Percentiles rank a stretch among this genome's conserved stretches.
Evolutionary conservation across 179 eudicot species (phyloP).

Genomic region (Beta macrorhiza): DNA sequence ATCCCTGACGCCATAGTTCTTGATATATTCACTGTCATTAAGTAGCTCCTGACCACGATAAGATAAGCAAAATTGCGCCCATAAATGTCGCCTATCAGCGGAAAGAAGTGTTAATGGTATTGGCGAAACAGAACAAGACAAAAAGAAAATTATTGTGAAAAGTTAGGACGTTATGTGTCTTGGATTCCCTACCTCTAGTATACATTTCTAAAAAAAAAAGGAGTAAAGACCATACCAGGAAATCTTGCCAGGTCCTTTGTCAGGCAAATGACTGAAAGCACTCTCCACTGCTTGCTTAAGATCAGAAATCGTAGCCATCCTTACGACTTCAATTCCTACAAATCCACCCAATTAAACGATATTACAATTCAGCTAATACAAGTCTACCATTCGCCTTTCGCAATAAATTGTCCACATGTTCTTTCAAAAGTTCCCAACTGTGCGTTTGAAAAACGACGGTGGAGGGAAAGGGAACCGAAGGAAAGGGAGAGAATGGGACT

Average conservation of each 20-base stretch:
- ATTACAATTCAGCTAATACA: neutral
- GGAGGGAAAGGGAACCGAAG: too few species aligned
- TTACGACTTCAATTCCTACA: slow-evolving; percentile 58
- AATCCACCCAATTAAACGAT: neutral
- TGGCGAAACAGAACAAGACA: too few species aligned
- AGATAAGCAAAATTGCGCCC: slow-evolving; percentile 83
- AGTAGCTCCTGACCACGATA: slow-evolving; percentile 61
- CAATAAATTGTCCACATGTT: neutral
- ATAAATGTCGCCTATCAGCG: slow-evolving; percentile 61
- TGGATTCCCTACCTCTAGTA: too few species aligned
- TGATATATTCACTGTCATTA: slow-evolving; percentile 41
- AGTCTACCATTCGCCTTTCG: neutral
- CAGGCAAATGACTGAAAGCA: slow-evolving; percentile 52
- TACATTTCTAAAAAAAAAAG: too few species aligned
- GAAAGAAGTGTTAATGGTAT: neutral
- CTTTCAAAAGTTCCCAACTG: neutral
- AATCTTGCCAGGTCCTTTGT: slow-evolving; percentile 47
- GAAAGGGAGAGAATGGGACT: too few species aligned
- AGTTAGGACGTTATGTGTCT: too few species aligned
- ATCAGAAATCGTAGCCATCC: slow-evolving; percentile 58
- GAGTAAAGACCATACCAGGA: slow-evolving; percentile 54
- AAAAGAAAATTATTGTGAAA: neutral
- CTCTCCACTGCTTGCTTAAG: slow-evolving; percentile 67
- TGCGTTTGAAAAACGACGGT: too few species aligned
- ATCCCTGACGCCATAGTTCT: slow-evolving; percentile 55